Evolutionary conservation across 2,329 filamentous ascomycete species (phyloP).

Genomic region (Monilinia laxa): DNA sequence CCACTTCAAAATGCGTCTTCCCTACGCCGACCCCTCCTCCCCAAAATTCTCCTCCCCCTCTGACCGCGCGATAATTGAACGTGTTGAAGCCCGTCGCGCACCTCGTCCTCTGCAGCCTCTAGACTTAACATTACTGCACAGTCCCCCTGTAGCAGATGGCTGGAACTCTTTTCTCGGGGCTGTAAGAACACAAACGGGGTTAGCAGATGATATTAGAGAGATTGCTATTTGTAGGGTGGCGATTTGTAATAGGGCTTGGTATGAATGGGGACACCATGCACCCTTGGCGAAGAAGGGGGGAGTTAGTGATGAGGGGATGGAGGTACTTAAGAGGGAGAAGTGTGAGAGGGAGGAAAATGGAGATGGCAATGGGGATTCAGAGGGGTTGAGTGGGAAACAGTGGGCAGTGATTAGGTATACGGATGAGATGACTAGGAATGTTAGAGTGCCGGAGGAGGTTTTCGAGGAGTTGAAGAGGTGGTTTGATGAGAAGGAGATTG

Average conservation of each 20-base stretch:
- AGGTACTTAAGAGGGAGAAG: conserved; percentile 27
- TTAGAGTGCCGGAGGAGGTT: conserved; percentile 66
- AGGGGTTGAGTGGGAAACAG: conserved; percentile 56
- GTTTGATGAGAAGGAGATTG: conserved; percentile 70
- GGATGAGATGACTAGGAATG: conserved; percentile 79
- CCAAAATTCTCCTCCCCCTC: conserved; percentile 47
- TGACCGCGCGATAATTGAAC: conserved; percentile 58
- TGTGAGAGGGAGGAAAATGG: conserved; percentile 31
- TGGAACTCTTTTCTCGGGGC: conserved; percentile 71
- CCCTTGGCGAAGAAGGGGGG: conserved; percentile 50
- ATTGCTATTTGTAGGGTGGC: conserved; percentile 80
- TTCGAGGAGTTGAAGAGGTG: conserved; percentile 61
- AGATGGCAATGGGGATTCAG: conserved; percentile 38
- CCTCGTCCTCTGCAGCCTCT: conserved; percentile 71
- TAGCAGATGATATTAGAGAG: conserved; percentile 63
- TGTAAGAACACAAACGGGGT: conserved; percentile 53
- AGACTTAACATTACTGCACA: conserved; percentile 75
- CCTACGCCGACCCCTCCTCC: conserved; percentile 56
- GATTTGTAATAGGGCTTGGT: conserved; percentile 77
- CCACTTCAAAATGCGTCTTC: conserved; percentile 58
- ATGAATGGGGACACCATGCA: conserved; percentile 80
- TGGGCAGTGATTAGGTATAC: conserved; percentile 70
- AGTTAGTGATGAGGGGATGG: conserved; percentile 36
- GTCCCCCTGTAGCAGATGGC: conserved; percentile 71
- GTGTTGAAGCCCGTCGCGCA: conserved; percentile 63